phyloP scores from a whole-genome alignment of 768 basidiomycete species.

The Suillus plorans region DNA sequence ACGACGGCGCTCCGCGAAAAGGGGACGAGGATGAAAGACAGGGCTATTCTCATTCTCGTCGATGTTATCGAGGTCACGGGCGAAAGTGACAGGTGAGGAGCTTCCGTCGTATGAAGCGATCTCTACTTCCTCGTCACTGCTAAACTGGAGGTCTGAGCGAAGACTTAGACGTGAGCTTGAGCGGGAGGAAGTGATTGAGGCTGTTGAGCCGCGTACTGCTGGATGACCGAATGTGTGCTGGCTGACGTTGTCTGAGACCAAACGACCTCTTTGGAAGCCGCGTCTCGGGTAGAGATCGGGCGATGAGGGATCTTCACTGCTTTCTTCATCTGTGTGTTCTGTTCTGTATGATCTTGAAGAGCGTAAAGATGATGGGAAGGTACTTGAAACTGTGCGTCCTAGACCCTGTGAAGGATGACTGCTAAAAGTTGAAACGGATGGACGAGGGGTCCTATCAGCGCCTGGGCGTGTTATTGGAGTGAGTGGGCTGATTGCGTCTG shows the following conservation, averaged over 20 bases:
- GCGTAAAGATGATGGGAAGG: constrained; percentile 13
- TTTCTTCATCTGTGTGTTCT: constrained; percentile 29
- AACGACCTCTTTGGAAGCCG: constrained; percentile 19
- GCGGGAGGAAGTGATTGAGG: constrained; percentile 42
- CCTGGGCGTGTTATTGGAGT: constrained; percentile 26
- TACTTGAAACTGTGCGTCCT: constrained; percentile 25
- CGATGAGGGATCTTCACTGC: constrained; percentile 37
- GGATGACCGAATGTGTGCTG: constrained; percentile 50
- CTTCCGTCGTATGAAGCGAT: constrained; percentile 38
- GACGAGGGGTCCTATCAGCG: constrained; percentile 45
- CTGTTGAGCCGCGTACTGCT: constrained; percentile 30
- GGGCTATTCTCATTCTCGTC: constrained; percentile 25
- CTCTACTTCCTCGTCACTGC: constrained; percentile 49
- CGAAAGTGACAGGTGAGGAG: constrained; percentile 37
- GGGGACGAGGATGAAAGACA: constrained; percentile 19
- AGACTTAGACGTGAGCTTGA: constrained; percentile 34
- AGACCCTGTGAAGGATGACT: constrained; percentile 35
- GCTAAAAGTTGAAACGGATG: constrained; percentile 32
- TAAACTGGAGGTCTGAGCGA: constrained; percentile 38
- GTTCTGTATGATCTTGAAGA: constrained; percentile 10
- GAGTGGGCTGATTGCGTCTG: constrained; percentile 39
- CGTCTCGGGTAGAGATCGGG: constrained; percentile 20
- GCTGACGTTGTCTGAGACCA: constrained; percentile 44
- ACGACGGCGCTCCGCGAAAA: constrained; percentile 33
- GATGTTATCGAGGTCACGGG: constrained; percentile 35